Conservation (phyloP, 345 rosid genomes). For the Eucalyptus regnans region DNA sequence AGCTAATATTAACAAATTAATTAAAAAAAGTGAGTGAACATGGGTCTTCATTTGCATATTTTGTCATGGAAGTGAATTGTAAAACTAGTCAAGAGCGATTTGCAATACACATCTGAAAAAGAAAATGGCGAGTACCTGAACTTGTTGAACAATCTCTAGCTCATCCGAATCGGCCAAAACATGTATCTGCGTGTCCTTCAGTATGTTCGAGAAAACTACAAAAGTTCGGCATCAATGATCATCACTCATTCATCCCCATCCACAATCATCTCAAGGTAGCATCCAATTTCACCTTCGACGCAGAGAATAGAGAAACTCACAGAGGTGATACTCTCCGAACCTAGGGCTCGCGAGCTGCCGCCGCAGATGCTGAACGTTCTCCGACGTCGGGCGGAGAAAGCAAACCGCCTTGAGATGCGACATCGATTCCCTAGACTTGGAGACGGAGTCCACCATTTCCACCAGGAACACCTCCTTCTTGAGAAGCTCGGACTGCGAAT, state of each 20-base stretch:
- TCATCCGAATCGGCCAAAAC: conserved; percentile 96
- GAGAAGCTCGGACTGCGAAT: conserved; percentile 92
- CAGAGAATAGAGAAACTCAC: conserved; percentile 23
- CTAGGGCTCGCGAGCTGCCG: conserved; percentile 76
- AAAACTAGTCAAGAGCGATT: neutral
- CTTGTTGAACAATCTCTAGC: conserved; percentile 92
- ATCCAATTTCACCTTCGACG: neutral
- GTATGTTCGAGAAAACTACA: conserved; percentile 90
- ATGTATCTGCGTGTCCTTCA: conserved; percentile 98
- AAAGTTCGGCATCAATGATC: neutral
- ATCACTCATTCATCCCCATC: neutral
- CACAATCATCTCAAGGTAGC: neutral
- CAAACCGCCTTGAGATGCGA: conserved; percentile 92
- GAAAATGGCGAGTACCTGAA: conserved; percentile 45
- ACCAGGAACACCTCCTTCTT: conserved; percentile 93
- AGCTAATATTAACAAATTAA: neutral
- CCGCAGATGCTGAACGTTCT: conserved; percentile 78
- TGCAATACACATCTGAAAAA: neutral
- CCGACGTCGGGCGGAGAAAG: conserved; percentile 79
- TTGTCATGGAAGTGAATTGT: neutral
- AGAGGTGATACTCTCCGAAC: conserved; percentile 86
- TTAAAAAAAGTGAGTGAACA: neutral
- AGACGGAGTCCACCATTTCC: conserved; percentile 80
- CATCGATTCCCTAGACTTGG: conserved; percentile 77
- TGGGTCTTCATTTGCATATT: neutral